A percentile compares a stretch with the other conserved stretches of the same genome.
phyloP scores from a whole-genome alignment of 2,329 filamentous ascomycete genomes.

The Sporothrix mexicana region DNA sequence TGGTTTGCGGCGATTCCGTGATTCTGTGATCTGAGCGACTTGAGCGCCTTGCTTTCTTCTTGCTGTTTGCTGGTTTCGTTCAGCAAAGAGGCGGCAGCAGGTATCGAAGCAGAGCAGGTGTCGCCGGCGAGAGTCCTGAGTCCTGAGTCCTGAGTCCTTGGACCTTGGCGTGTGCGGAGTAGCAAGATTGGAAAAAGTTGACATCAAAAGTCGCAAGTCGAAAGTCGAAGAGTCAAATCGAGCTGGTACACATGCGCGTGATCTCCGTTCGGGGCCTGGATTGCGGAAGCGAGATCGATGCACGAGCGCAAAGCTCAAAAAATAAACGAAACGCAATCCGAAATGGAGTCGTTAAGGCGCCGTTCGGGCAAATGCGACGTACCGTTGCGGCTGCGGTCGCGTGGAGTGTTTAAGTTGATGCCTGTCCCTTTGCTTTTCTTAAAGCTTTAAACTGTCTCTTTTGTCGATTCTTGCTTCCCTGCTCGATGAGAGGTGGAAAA shows the following conservation, averaged over 20 bases:
- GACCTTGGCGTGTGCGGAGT: constrained; percentile 12
- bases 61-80: background rate
- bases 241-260: background rate
- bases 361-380: background rate
- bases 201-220: background rate
- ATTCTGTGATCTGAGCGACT: background rate
- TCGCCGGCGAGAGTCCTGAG: background rate
- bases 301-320: background rate
- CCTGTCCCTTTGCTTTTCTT: background rate
- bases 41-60: background rate
- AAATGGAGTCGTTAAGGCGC: background rate
- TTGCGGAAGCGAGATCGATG: constrained; percentile 11
- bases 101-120: background rate
- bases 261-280: background rate
- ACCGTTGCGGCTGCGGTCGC: background rate
- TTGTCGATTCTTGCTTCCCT: background rate
- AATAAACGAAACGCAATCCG: background rate
- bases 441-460: background rate
- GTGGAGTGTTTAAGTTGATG: background rate
- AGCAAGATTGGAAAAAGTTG: background rate
- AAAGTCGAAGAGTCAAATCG: background rate
- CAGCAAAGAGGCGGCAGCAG: background rate
- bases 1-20: background rate
- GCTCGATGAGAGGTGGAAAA: constrained; percentile 4
- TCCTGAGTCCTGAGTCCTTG: background rate